Conservation (phyloP, 2,329 filamentous ascomycete species). For the Fusarium udum region DNA sequence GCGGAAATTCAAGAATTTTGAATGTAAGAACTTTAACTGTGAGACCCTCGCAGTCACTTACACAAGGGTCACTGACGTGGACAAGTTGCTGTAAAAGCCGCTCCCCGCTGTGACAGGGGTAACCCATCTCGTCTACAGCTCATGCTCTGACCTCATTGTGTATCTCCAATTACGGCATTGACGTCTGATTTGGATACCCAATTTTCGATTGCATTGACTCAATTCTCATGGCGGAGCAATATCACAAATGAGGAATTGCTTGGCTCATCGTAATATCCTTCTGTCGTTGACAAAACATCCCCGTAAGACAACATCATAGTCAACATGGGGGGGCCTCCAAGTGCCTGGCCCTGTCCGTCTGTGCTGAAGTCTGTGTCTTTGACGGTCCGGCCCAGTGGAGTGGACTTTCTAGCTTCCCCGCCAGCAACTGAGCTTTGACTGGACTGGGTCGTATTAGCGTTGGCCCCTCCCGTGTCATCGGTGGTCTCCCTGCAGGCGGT, state of each 20-base stretch:
- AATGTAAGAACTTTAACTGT: constrained; percentile 17
- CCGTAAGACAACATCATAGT: constrained; percentile 24
- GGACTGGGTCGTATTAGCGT: constrained; percentile 29
- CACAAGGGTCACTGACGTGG: constrained; percentile 25
- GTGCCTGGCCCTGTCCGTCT: neutral
- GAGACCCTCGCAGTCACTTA: constrained; percentile 18
- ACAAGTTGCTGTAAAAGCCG: constrained; percentile 15
- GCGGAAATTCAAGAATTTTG: neutral
- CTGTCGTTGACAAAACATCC: constrained; percentile 13
- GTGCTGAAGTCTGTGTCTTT: constrained; percentile 6
- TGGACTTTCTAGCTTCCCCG: constrained; percentile 21
- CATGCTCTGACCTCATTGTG: constrained; percentile 36
- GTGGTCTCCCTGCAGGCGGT: constrained; percentile 21
- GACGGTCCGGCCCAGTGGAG: constrained; percentile 19
- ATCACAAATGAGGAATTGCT: constrained; percentile 1
- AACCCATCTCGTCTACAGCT: constrained; percentile 5
- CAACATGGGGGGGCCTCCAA: constrained; percentile 24
- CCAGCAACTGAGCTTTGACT: neutral
- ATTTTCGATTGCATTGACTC: constrained; percentile 14
- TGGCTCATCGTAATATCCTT: constrained; percentile 25
- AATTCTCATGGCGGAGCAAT: neutral
- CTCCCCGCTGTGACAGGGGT: constrained; percentile 22
- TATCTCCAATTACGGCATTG: constrained; percentile 21
- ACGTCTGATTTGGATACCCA: neutral
- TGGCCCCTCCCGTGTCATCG: constrained; percentile 27